These are phyloP conservation scores for Aspergillus sp. DNA, from an alignment of 2,329 filamentous ascomycete genomes.

Conservation along the genomic window DNA sequence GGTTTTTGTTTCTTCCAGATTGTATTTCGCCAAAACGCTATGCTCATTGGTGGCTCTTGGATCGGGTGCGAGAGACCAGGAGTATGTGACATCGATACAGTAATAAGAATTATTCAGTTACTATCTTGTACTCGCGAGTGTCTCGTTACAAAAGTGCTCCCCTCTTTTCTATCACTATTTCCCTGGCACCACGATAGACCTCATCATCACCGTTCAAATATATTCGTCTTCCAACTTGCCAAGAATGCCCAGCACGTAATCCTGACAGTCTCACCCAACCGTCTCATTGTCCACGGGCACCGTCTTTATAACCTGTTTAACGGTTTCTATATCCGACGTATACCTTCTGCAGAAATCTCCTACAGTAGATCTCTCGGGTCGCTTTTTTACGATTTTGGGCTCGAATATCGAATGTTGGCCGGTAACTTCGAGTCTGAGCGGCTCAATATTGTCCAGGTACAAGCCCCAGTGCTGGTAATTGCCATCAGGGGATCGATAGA, in stretches of 20 bases:
- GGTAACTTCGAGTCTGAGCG: too few species aligned
- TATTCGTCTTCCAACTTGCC: neutral
- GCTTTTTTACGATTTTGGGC: too few species aligned
- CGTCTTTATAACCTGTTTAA: neutral
- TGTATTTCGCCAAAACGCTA: slow-evolving; percentile 16
- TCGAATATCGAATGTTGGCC: too few species aligned
- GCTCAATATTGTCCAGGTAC: too few species aligned
- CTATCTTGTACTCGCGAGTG: neutral
- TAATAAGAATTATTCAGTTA: neutral
- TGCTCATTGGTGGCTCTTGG: slow-evolving; percentile 17
- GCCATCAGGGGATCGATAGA: too few species aligned
- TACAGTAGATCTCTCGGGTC: too few species aligned
- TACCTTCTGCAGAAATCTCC: too few species aligned
- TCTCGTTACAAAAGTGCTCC: neutral
- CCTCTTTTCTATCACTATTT: neutral
- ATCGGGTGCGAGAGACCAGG: slow-evolving; percentile 10
- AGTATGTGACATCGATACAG: slow-evolving; percentile 2
- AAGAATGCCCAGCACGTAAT: neutral
- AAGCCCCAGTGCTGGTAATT: too few species aligned
- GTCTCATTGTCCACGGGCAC: neutral
- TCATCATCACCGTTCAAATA: neutral
- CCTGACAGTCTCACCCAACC: neutral
- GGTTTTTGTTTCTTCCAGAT: slow-evolving; percentile 17
- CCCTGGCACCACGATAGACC: neutral
- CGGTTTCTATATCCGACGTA: neutral